A percentile compares a stretch with the other conserved stretches of the same genome.
phyloP scores from a whole-genome alignment of 108 stramenopile species.

The Seminavis robusta region DNA sequence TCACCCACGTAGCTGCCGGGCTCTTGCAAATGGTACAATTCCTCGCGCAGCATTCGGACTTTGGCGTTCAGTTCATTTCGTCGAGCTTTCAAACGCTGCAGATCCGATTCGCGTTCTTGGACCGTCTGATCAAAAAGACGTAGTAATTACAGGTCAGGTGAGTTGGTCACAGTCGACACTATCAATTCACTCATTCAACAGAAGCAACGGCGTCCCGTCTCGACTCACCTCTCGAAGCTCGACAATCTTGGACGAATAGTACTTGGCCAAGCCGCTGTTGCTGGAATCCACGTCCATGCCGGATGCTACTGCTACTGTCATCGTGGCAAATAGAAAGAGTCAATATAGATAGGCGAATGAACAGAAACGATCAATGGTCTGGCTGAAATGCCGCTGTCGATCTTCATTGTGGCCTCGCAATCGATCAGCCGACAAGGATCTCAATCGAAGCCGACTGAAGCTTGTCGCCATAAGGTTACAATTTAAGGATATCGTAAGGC shows the following conservation, averaged over 20 bases:
- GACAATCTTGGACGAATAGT: conserved; percentile 71
- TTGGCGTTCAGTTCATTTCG: conserved; percentile 97
- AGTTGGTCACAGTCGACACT: not conserved
- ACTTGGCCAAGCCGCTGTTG: conserved; percentile 53
- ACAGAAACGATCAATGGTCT: too few species aligned
- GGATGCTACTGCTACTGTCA: too few species aligned
- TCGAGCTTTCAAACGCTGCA: conserved; percentile 94
- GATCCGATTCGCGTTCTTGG: conserved; percentile 70
- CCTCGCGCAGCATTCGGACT: conserved; percentile 96
- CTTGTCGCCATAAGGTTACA: too few species aligned
- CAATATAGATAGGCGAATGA: too few species aligned
- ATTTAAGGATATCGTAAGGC: too few species aligned
- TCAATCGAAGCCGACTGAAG: too few species aligned
- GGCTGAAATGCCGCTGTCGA: too few species aligned
- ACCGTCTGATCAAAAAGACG: conserved; percentile 39
- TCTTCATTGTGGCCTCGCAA: too few species aligned
- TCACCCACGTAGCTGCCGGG: conserved; percentile 98
- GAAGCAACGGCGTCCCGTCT: not conserved
- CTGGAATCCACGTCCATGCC: not conserved
- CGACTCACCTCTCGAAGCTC: conserved; percentile 64
- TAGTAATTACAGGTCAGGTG: not conserved
- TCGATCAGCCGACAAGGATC: too few species aligned
- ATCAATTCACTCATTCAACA: not conserved
- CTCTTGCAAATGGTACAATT: conserved; percentile 97
- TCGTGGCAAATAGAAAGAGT: too few species aligned